These are phyloP conservation scores for Aspergillus melleus DNA, from an alignment of 2,329 filamentous ascomycete genomes.

Conservation along the genomic window DNA sequence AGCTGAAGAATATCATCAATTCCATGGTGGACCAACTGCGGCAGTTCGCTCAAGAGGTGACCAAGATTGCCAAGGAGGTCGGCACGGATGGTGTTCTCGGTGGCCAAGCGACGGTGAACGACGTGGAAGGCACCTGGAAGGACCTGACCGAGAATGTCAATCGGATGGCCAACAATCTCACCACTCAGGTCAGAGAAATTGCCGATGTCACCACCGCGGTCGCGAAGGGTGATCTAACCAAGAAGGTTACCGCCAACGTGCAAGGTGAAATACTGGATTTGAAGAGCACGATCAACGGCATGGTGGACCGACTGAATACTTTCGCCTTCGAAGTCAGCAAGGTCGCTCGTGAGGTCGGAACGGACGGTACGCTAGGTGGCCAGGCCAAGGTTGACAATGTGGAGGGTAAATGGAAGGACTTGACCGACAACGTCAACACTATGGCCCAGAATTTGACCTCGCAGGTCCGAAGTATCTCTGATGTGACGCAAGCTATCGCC, in stretches of 20 bases:
- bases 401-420: conserved; percentile 66
- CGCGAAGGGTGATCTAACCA: conserved; percentile 87
- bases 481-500: conserved; percentile 91
- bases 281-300: conserved; percentile 81
- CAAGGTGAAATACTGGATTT: conserved; percentile 92
- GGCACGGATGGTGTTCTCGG: conserved; percentile 92
- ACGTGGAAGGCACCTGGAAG: conserved; percentile 96
- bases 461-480: conserved; percentile 85
- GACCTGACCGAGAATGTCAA: conserved; percentile 96
- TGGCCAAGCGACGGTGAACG: conserved; percentile 92
- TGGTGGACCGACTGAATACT: conserved; percentile 65
- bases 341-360: conserved; percentile 65
- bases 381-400: conserved; percentile 66
- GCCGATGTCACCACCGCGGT: conserved; percentile 95
- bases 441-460: conserved; percentile 65
- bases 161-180: conserved; percentile 97
- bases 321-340: conserved; percentile 67
- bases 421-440: conserved; percentile 67
- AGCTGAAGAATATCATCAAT: conserved; percentile 97
- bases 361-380: conserved; percentile 63
- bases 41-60: conserved; percentile 95
- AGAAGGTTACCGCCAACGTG: conserved; percentile 93
- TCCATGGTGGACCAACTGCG: conserved; percentile 98
- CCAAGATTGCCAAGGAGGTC: conserved; percentile 92
- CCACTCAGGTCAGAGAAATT: conserved; percentile 96